A percentile compares a stretch with the other conserved stretches of the same genome.
Conservation (phyloP, 768 basidiomycete genomes). For the Erythrobasidium yunnanense region DNA sequence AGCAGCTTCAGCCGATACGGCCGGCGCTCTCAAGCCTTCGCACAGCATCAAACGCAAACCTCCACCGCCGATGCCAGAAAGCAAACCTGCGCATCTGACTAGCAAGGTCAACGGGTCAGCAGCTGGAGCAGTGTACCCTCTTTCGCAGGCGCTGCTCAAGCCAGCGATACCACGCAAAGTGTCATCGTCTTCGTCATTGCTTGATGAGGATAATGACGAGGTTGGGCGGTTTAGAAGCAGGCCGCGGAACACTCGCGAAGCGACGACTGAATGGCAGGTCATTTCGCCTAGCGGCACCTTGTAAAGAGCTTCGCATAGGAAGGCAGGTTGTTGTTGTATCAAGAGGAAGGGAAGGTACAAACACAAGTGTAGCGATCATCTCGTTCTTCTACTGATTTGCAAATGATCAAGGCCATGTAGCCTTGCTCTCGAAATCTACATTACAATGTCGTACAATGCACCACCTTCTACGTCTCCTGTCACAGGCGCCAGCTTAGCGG, state of each 20-base stretch:
- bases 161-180: background rate
- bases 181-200: background rate
- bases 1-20: background rate
- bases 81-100: background rate
- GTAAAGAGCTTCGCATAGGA: background rate
- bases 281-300: background rate
- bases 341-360: too few species aligned
- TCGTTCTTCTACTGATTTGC: too few species aligned
- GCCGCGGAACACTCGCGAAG: constrained; percentile 5
- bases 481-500: constrained; percentile 12
- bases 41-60: constrained; percentile 18
- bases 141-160: background rate
- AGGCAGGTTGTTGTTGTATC: background rate
- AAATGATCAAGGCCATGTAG: too few species aligned
- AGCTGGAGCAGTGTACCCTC: too few species aligned
- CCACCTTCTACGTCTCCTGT: constrained; percentile 11
- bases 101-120: background rate
- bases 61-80: constrained; percentile 7
- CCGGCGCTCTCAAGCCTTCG: background rate
- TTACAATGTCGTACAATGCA: too few species aligned
- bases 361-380: too few species aligned
- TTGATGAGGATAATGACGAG: constrained; percentile 8
- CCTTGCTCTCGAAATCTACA: too few species aligned
- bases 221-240: background rate
- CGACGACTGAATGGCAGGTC: constrained; percentile 23